Conservation (phyloP, 83 land plant genomes). For the Picea mariana region DNA sequence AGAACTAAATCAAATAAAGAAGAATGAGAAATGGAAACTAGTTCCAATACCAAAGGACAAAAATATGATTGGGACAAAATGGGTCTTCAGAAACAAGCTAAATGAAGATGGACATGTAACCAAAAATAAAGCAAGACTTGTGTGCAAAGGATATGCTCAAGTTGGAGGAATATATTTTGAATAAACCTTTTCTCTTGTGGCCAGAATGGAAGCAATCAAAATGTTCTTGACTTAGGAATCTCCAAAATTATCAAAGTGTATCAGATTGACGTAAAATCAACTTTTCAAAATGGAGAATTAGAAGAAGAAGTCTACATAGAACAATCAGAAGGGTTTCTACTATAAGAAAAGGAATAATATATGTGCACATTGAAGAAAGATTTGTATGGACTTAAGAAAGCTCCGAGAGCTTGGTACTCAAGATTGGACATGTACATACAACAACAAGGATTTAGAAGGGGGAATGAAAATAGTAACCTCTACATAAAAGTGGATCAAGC, state of each 20-base stretch:
- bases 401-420: not conserved
- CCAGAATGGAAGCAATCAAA: not conserved
- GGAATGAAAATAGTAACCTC: not conserved
- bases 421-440: not conserved
- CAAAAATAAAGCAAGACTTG: no score
- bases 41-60: no score
- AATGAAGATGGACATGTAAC: no score
- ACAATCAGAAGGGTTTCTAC: not conserved
- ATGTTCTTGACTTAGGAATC: not conserved
- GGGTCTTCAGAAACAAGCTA: no score
- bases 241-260: no score
- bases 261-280: not conserved
- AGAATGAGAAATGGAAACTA: no score
- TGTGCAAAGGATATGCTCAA: no score
- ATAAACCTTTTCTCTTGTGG: not conserved
- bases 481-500: not conserved
- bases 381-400: not conserved
- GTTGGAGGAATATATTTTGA: not conserved
- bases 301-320: not conserved
- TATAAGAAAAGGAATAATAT: not conserved
- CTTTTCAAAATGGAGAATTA: not conserved
- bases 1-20: no score
- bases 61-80: no score
- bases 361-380: not conserved
- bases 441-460: not conserved